Conservation (phyloP, 352 stramenopile species). For the Blastocystis sp. region DNA sequence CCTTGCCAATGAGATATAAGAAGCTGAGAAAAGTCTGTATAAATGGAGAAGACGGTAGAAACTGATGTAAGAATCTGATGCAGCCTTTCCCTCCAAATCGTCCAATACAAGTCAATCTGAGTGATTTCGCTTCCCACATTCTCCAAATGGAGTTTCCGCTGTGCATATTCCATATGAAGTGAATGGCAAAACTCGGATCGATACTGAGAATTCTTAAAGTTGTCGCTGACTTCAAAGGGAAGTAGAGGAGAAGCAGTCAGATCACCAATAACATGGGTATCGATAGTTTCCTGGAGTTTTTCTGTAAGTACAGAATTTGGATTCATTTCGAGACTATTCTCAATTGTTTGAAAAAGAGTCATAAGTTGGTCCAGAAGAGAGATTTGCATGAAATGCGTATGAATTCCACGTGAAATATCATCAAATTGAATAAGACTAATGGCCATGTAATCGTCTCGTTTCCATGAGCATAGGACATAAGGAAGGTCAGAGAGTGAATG, state of each 20-base stretch:
- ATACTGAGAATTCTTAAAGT: neutral
- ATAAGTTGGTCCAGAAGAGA: neutral
- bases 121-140: neutral
- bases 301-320: neutral
- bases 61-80: neutral
- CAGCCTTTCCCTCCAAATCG: neutral
- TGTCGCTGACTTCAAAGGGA: neutral
- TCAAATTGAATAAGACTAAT: neutral
- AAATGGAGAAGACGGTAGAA: neutral
- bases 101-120: neutral
- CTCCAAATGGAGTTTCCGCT: neutral
- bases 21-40: neutral
- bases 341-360: neutral
- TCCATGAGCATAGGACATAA: neutral
- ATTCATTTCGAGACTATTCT: neutral
- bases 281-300: neutral
- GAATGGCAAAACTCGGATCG: neutral
- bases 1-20: neutral
- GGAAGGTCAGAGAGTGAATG: neutral
- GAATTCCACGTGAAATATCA: neutral
- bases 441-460: neutral
- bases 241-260: neutral
- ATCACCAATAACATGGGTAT: neutral
- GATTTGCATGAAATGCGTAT: neutral
- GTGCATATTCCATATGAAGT: neutral